Evolutionary conservation across 2,329 filamentous ascomycete species (phyloP).

Genomic region (Metarhizium anisopliae): DNA sequence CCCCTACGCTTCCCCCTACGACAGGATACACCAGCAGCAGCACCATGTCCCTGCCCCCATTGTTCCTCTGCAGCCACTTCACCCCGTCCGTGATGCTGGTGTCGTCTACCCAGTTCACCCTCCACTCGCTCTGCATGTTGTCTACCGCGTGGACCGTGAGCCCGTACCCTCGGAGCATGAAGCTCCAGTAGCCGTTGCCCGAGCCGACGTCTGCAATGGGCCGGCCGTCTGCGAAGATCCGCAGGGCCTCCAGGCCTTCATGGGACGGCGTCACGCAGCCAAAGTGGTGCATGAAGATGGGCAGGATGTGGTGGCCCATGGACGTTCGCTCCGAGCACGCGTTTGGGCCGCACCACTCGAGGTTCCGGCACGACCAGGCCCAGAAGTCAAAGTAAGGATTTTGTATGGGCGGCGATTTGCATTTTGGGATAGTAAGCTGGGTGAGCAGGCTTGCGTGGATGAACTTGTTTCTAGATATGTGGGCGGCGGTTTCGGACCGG

Average conservation of each 20-base stretch:
- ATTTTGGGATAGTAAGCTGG: conserved; percentile 34
- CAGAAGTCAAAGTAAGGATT: conserved; percentile 65
- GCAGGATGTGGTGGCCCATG: conserved; percentile 58
- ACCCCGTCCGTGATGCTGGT: conserved; percentile 54
- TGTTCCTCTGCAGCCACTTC: conserved; percentile 43
- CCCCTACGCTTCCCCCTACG: conserved; percentile 54
- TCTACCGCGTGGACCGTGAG: conserved; percentile 52
- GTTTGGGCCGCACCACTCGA: conserved; percentile 58
- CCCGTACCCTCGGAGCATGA: conserved; percentile 55
- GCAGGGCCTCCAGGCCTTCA: conserved; percentile 53
- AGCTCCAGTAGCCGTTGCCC: conserved; percentile 70
- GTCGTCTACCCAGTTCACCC: conserved; percentile 59
- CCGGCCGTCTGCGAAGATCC: conserved; percentile 42
- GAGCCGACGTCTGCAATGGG: conserved; percentile 58
- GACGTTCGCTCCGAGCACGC: conserved; percentile 40
- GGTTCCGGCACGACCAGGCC: conserved; percentile 51
- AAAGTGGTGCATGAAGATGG: conserved; percentile 71
- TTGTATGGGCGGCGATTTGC: conserved; percentile 30
- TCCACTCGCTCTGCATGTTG: conserved; percentile 58
- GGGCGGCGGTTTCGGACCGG: conserved; percentile 43
- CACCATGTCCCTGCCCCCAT: conserved; percentile 44
- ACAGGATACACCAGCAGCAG: conserved; percentile 67
- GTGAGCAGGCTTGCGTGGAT: conserved; percentile 33
- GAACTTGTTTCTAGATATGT: conserved; percentile 45
- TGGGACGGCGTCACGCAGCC: conserved; percentile 63